phyloP scores from a whole-genome alignment of 768 basidiomycete genomes.

The Tricholoma bakamatsutake region DNA sequence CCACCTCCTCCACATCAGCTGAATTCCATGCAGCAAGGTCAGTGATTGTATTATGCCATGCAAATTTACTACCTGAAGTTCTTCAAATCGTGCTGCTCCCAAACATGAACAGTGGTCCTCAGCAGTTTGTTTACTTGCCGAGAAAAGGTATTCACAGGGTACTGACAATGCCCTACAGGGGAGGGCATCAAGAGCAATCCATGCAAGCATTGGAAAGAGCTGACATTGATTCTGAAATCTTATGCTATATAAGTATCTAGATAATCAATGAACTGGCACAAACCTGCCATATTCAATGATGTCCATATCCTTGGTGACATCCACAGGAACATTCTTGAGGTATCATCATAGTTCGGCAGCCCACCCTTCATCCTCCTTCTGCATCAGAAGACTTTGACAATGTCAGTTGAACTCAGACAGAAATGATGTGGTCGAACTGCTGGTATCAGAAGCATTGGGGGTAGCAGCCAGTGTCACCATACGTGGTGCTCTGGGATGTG shows the following conservation, averaged over 20 bases:
- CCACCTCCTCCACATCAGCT: not conserved
- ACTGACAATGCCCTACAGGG: no score
- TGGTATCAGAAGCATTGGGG: not conserved
- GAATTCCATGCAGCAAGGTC: not conserved
- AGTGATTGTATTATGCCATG: not conserved
- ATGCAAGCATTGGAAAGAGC: no score
- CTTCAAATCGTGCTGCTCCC: not conserved
- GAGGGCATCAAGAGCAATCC: no score
- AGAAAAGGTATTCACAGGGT: no score
- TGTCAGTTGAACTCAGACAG: not conserved
- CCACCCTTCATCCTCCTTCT: not conserved
- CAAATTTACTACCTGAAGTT: not conserved
- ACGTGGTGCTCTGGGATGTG: not conserved
- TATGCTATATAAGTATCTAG: not conserved
- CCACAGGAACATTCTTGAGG: not conserved
- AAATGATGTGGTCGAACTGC: not conserved
- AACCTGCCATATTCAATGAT: not conserved
- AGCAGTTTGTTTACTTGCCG: no score
- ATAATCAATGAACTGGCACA: not conserved
- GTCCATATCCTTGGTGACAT: not conserved
- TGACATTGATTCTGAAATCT: not conserved
- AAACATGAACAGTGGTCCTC: not conserved
- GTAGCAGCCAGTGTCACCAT: not conserved
- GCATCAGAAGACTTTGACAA: not conserved
- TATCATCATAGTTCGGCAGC: not conserved